Base-by-base conservation (phyloP, 768 basidiomycete genomes). In the Sarcodon sp. region DNA sequence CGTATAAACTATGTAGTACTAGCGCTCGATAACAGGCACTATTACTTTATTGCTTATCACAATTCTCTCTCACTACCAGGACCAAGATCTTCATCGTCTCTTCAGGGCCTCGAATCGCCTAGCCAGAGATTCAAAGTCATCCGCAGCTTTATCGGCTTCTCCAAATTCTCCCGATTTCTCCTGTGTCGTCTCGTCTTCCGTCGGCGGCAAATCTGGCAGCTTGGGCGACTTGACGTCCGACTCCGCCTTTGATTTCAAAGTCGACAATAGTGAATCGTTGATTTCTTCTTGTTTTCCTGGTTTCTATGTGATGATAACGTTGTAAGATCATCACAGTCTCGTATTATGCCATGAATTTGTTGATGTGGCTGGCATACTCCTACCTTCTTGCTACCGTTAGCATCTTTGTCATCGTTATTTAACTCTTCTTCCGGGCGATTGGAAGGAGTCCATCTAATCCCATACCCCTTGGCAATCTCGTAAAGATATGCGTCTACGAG, bases 391-490 rank as follows among this genome's bases (percentile, higher is more conserved):
- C 59, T 63, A 47, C 57, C 67, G 44, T 67, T 64, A 11, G 54
- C 58, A 50, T 60, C 65, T 44, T 57, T 54, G 37, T 48, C 57
- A 13, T 53, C 59, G 33, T 49, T 54, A 13, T 55, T 56, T 6
- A 58, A 61, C 47, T 62, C 56, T 27, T 55, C 59, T n/a, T 47
- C 52, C 2, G 47, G 48, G 43, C 54, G 51, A 15, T 54, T 48
- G 21, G 71, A 63, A 31, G 79, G 62, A 3, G 69, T 57, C 84
- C 86, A 93, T 37, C 71, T 64, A 11, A 92, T 75, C 10, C 78
- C 75, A 57, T 96, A 97, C 8, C 81, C 90, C 60, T 79, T 87
- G 1, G 91, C 84, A 54, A 98, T 97, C 64, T 96, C 92, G 44
- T 66, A 65, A 12, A 97, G 69, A 64, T 97, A 98, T 13, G 77